phyloP scores from a whole-genome alignment of 345 rosid genomes.

The Euphorbia peplus region DNA sequence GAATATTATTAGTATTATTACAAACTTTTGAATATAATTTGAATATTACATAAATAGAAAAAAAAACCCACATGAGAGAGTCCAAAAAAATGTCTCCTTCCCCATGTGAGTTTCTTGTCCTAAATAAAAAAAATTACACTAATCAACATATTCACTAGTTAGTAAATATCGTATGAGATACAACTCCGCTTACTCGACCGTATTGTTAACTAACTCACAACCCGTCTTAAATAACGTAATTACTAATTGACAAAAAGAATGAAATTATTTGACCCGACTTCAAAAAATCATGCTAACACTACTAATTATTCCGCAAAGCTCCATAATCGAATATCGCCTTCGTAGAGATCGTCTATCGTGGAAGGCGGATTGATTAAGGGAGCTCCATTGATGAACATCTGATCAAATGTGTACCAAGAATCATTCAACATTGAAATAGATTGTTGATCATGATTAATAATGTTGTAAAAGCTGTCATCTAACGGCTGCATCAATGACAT shows the following conservation, averaged over 20 bases:
- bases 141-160: conserved; percentile 23
- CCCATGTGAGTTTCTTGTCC: conserved; percentile 35
- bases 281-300: background rate
- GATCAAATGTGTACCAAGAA: conserved; percentile 50
- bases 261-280: background rate
- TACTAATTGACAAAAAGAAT: conserved; percentile 4
- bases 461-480: background rate
- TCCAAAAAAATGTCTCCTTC: conserved; percentile 34
- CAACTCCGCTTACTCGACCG: too few species aligned
- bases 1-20: background rate
- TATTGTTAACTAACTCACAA: too few species aligned
- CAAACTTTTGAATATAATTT: conserved; percentile 18
- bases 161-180: conserved; percentile 14
- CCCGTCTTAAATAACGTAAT: too few species aligned
- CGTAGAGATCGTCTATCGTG: conserved; percentile 50
- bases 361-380: conserved; percentile 30
- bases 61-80: conserved; percentile 34
- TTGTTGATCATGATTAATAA: conserved; percentile 19
- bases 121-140: conserved; percentile 1
- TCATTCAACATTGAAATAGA: conserved; percentile 24
- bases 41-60: conserved; percentile 15
- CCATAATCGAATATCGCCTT: conserved; percentile 78
- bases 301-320: conserved; percentile 48
- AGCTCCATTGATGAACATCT: conserved; percentile 32
- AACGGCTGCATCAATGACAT: conserved; percentile 40